Conservation (phyloP, 805 yeast species). For the Teunomyces lycoperdinae region DNA sequence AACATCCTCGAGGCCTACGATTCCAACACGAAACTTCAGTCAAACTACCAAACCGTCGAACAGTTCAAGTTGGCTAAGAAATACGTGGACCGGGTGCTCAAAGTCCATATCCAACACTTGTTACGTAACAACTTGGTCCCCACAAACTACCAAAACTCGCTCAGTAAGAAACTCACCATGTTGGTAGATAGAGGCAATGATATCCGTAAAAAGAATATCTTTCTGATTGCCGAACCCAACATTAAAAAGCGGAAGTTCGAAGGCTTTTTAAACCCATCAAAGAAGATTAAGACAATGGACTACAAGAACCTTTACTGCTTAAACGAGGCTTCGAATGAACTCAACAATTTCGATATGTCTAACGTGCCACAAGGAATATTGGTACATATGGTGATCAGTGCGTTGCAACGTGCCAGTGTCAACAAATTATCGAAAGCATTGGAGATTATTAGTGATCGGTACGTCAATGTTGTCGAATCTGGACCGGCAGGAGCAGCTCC, state of each 20-base stretch:
- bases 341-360: constrained; percentile 68
- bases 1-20: constrained; percentile 60
- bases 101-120: constrained; percentile 40
- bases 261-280: constrained; percentile 36
- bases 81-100: constrained; percentile 61
- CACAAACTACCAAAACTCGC: constrained; percentile 23
- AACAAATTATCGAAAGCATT: constrained; percentile 61
- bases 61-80: constrained; percentile 55
- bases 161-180: constrained; percentile 25
- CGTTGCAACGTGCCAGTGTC: constrained; percentile 55
- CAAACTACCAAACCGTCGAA: constrained; percentile 43
- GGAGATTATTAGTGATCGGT: constrained; percentile 67
- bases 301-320: constrained; percentile 68
- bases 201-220: constrained; percentile 37
- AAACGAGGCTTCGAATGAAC: constrained; percentile 56
- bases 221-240: constrained; percentile 27
- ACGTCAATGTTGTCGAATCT: constrained; percentile 40
- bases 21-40: constrained; percentile 52
- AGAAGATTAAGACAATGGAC: constrained; percentile 28
- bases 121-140: constrained; percentile 36
- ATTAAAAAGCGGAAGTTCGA: constrained; percentile 39
- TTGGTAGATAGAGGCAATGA: constrained; percentile 40
- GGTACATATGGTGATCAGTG: constrained; percentile 61
- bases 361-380: constrained; percentile 63
- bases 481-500: constrained; percentile 8